phyloP scores from a whole-genome alignment of 305 asterid genomes.

The Fraxinus sp. region DNA sequence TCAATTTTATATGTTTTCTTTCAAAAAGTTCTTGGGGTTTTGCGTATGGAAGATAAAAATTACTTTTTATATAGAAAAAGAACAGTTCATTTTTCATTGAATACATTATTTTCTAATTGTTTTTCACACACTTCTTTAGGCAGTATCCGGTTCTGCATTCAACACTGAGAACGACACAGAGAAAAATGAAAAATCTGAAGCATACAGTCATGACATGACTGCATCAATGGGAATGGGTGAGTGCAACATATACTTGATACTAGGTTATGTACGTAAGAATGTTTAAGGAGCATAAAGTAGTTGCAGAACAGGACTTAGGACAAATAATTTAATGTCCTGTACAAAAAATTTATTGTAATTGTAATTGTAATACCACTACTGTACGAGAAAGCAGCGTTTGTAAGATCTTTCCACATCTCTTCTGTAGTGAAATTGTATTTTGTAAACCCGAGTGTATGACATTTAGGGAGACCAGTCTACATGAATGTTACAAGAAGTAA shows the following conservation, averaged over 20 bases:
- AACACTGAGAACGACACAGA: constrained; percentile 49
- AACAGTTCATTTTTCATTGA: background rate
- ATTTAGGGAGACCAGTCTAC: background rate
- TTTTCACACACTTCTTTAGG: constrained; percentile 37
- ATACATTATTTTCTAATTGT: constrained; percentile 21
- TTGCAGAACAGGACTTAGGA: background rate
- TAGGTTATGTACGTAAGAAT: background rate
- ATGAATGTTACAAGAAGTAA: background rate
- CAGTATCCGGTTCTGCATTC: constrained; percentile 64
- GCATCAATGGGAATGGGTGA: constrained; percentile 97
- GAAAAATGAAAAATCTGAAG: constrained; percentile 61
- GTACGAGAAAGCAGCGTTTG: background rate
- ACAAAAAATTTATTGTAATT: background rate
- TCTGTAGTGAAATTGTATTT: background rate
- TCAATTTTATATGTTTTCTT: background rate
- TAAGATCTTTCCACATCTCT: background rate
- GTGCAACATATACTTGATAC: constrained; percentile 22
- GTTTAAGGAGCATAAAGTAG: background rate
- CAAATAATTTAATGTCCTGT: background rate
- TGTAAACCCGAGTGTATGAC: background rate
- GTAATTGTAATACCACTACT: background rate
- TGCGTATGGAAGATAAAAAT: background rate
- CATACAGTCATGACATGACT: constrained; percentile 91
- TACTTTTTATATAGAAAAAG: background rate
- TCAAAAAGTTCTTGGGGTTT: background rate